Percentiles rank a stretch among this genome's conserved stretches.
phyloP scores from a whole-genome alignment of 805 yeast genomes.

The Barnettozyma sp. region DNA sequence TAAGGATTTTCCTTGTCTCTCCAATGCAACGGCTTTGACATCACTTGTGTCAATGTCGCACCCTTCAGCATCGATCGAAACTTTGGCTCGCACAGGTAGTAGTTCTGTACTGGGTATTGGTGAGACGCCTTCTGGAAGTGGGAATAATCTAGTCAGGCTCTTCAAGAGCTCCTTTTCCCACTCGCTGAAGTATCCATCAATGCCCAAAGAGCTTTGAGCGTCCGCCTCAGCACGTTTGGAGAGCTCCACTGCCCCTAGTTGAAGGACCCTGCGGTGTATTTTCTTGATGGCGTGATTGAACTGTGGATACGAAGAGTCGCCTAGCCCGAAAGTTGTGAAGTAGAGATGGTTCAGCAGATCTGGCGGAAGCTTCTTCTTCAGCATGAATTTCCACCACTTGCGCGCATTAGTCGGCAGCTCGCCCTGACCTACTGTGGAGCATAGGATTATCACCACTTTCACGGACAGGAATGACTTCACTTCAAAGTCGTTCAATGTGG shows the following conservation, averaged over 20 bases:
- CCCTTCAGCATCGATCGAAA: conserved; percentile 26
- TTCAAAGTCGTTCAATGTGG: conserved; percentile 55
- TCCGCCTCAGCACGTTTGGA: conserved; percentile 82
- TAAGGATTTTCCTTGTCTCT: conserved; percentile 25
- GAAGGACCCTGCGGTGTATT: conserved; percentile 67
- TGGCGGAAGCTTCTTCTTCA: conserved; percentile 56
- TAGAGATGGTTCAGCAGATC: conserved; percentile 54
- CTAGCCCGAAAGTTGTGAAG: conserved; percentile 79
- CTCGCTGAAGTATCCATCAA: conserved; percentile 68
- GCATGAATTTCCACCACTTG: conserved; percentile 67
- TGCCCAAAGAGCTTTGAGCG: conserved; percentile 70
- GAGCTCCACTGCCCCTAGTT: conserved; percentile 74
- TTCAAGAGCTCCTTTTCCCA: conserved; percentile 54
- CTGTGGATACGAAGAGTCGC: conserved; percentile 87
- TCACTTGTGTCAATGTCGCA: conserved; percentile 27
- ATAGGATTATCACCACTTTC: conserved; percentile 45
- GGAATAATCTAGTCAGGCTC: conserved; percentile 29
- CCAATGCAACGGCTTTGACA: conserved; percentile 24
- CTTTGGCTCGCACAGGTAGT: conserved; percentile 32
- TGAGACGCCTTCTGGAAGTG: conserved; percentile 26
- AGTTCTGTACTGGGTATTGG: conserved; percentile 30
- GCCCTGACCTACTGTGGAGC: conserved; percentile 95
- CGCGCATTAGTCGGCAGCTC: conserved; percentile 75
- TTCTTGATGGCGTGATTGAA: conserved; percentile 86
- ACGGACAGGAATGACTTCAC: conserved; percentile 46